These are phyloP conservation scores for Conidiobolus incongruus DNA, from an alignment of 371 early-diverging fungal genomes.

Conservation along the genomic window DNA sequence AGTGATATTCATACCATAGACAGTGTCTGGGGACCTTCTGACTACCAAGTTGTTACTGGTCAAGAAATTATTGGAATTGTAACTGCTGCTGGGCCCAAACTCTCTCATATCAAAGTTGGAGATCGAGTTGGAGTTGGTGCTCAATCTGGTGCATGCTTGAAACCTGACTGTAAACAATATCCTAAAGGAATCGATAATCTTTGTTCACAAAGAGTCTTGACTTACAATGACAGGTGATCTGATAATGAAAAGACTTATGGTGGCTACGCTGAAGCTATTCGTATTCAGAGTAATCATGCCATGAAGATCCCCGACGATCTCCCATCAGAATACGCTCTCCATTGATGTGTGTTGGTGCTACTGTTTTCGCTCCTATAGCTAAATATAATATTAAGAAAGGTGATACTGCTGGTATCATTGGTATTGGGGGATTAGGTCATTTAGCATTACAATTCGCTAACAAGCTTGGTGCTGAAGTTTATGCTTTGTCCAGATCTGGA, in stretches of 20 bases:
- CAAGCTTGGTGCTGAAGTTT: slow-evolving; percentile 27
- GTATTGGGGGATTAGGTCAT: slow-evolving; percentile 51
- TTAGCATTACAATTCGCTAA: slow-evolving; percentile 41
- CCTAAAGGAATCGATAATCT: slow-evolving; percentile 47
- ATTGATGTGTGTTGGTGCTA: slow-evolving; percentile 47
- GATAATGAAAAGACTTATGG: slow-evolving; percentile 14
- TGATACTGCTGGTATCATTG: slow-evolving; percentile 32
- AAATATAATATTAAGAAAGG: slow-evolving; percentile 23
- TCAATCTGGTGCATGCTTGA: slow-evolving; percentile 20
- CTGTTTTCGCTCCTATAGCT: slow-evolving; percentile 33
- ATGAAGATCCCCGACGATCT: slow-evolving; percentile 26
- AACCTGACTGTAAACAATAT: slow-evolving; percentile 27
- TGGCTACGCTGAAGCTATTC: slow-evolving; percentile 16
- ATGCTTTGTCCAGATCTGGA: slow-evolving; percentile 32
- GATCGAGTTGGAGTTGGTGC: slow-evolving; percentile 55
- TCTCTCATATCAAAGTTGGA: slow-evolving; percentile 27
- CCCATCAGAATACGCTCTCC: slow-evolving; percentile 12
- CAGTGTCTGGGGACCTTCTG: slow-evolving; percentile 24
- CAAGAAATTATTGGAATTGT: slow-evolving; percentile 44
- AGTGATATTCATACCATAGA: slow-evolving; percentile 35
- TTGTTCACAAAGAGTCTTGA: slow-evolving; percentile 18
- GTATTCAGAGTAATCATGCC: slow-evolving; percentile 18
- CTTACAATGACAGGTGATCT: background rate
- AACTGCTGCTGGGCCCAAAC: slow-evolving; percentile 23
- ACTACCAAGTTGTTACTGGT: slow-evolving; percentile 14